Conservation (phyloP, 2,329 filamentous ascomycete species). For the Claviceps citrina region DNA sequence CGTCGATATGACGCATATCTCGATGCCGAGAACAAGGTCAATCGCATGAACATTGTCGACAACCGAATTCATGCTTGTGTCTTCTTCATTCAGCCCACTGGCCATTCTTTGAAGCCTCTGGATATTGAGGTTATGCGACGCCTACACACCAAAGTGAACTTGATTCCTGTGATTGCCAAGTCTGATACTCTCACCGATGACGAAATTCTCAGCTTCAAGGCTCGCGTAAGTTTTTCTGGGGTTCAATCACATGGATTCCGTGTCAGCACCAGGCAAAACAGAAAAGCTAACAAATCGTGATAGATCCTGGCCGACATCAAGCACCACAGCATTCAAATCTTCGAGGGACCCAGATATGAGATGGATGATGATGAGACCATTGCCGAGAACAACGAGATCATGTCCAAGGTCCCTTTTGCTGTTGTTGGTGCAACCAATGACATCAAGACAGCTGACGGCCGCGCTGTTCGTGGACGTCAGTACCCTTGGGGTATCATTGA, state of each 20-base stretch:
- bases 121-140: conserved; percentile 99
- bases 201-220: conserved; percentile 88
- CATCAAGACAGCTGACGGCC: conserved; percentile 78
- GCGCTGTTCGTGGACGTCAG: conserved; percentile 85
- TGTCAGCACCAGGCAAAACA: background rate
- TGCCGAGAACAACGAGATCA: conserved; percentile 98
- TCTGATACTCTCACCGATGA: conserved; percentile 95
- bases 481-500: conserved; percentile 99
- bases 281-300: conserved; percentile 6
- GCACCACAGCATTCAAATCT: conserved; percentile 96
- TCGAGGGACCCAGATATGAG: conserved; percentile 95
- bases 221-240: conserved; percentile 54
- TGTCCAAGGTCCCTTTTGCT: conserved; percentile 98
- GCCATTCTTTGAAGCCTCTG: conserved; percentile 93
- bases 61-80: conserved; percentile 98
- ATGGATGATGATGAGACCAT: conserved; percentile 99
- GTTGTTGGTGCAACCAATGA: conserved; percentile 95
- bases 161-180: conserved; percentile 98
- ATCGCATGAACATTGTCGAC: conserved; percentile 99
- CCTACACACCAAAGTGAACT: conserved; percentile 98
- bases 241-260: background rate
- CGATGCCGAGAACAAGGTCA: conserved; percentile 99
- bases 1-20: conserved; percentile 97
- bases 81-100: conserved; percentile 98
- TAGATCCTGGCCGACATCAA: conserved; percentile 95